Base-by-base conservation (phyloP, 2,329 filamentous ascomycete species). In the Fusarium sp. region DNA sequence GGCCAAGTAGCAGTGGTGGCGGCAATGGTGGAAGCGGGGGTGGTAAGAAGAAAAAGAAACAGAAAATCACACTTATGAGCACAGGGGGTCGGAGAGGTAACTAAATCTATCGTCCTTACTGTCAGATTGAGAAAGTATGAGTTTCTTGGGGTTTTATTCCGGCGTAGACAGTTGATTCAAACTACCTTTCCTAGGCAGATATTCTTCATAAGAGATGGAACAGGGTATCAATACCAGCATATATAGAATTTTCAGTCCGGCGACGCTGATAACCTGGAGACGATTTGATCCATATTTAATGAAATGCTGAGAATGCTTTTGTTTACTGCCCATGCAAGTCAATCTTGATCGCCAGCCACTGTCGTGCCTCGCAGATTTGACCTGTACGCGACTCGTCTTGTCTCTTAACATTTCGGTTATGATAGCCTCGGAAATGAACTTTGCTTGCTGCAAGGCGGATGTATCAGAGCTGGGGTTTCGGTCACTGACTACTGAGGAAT, bases 11-110 rank as follows among this genome's bases (percentile, higher is more conserved):
- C 9, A 24, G 52, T 57, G 67, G 79, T 3, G 78, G 72, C 9
- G 79, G 79, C 20, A 40, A 27, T 12, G 79, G 80, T 3, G 81
- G 79, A 18, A 40, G 20, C 12, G 79, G 80, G 3, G 81, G 79
- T 13, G 80, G 81, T n/a, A 91, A 81, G 79, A 91, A 90, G 81
- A 91, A 91, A 81, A 91, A 91, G 81, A 89, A 89, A 73, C 90
- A 91, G 79, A 92, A 91, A 81, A 91, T 92, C 66, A 92, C 89
- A 16, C 77, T 92, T 67, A 92, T 92, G 90, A 91, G 88, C 72
- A 92, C 90, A 2, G 86, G 87, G 47, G 83, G 87, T n/a, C 81
- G 83, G 45, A 80, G 85, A 69, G 85, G 84, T 25, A 77, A 80
- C 27, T 84, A 51, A 72, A 10, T 34, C 52, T 49, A 41, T 55